Evolutionary conservation across 371 early-diverging fungal genomes (phyloP).

Genomic region (Mucor circinelloides): DNA sequence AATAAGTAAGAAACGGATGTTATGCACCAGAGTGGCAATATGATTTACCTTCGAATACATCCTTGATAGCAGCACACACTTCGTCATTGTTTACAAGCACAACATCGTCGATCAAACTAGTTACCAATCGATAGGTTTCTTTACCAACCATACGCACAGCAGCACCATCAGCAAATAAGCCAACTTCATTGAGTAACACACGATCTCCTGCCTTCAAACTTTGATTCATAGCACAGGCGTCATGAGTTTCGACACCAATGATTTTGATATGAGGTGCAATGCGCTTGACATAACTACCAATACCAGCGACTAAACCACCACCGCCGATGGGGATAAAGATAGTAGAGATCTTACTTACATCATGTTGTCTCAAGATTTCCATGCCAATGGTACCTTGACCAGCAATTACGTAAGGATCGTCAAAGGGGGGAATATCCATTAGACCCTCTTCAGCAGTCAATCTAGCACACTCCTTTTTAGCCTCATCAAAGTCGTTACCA

Average conservation of each 20-base stretch:
- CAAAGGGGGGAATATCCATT: slow-evolving; percentile 94
- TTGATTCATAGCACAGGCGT: slow-evolving; percentile 89
- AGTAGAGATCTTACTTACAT: slow-evolving; percentile 70
- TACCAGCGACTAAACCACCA: slow-evolving; percentile 93
- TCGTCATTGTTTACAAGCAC: slow-evolving; percentile 93
- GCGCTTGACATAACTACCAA: slow-evolving; percentile 90
- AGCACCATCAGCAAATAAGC: slow-evolving; percentile 96
- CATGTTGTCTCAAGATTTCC: slow-evolving; percentile 87
- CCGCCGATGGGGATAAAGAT: slow-evolving; percentile 94
- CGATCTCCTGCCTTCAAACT: slow-evolving; percentile 69
- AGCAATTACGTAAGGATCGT: slow-evolving; percentile 97
- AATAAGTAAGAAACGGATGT: neutral
- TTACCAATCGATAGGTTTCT: slow-evolving; percentile 83
- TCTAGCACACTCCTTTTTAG: slow-evolving; percentile 82
- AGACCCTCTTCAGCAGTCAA: slow-evolving; percentile 71
- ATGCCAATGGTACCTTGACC: slow-evolving; percentile 97
- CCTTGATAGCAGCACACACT: slow-evolving; percentile 97
- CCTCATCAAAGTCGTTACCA: slow-evolving; percentile 94
- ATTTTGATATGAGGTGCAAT: slow-evolving; percentile 83
- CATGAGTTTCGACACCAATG: slow-evolving; percentile 91
- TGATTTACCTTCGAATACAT: slow-evolving; percentile 83
- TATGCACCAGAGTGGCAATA: neutral
- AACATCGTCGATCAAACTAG: slow-evolving; percentile 75
- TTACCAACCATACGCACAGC: slow-evolving; percentile 91
- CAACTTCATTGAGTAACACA: slow-evolving; percentile 77